These are phyloP conservation scores for Chlorella sp. DNA, from an alignment of 139 green algal genomes.

Conservation along the genomic window DNA sequence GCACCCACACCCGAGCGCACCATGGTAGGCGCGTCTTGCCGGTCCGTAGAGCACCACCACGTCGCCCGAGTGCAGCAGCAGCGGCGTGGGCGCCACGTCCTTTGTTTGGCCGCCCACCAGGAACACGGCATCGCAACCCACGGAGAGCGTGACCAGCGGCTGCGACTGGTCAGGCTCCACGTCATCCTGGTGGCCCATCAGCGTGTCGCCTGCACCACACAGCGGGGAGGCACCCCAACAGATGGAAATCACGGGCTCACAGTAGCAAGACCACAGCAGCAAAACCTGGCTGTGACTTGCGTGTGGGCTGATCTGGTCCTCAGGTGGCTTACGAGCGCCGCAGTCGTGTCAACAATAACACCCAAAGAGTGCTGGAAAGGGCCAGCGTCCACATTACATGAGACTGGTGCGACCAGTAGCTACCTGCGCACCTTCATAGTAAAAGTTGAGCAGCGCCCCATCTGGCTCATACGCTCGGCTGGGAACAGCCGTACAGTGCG, in stretches of 20 bases:
- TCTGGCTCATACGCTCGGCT: neutral
- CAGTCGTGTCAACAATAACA: neutral
- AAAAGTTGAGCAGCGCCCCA: neutral
- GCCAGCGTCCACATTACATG: too few species aligned
- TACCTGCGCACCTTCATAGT: neutral
- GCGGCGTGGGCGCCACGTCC: conserved; percentile 49
- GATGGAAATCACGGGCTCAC: neutral
- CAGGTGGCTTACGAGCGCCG: neutral
- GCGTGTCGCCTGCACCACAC: conserved; percentile 51
- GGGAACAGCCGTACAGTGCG: too few species aligned
- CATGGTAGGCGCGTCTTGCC: conserved; percentile 4
- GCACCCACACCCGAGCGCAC: neutral
- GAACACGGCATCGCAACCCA: conserved; percentile 83
- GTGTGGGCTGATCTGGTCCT: neutral
- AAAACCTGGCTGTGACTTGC: neutral
- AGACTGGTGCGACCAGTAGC: neutral
- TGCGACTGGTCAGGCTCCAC: conserved; percentile 69
- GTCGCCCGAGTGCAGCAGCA: conserved; percentile 79
- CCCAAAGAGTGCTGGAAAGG: neutral
- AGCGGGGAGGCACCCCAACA: neutral
- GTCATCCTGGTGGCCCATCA: conserved; percentile 84
- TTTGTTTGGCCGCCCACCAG: conserved; percentile 65
- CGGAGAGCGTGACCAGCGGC: conserved; percentile 77
- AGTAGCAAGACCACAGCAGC: neutral
- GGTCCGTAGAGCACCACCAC: conserved; percentile 58